Percentiles rank a stretch among this genome's conserved stretches.
phyloP scores from a whole-genome alignment of 768 basidiomycete genomes.

The Kondoa subrosea region DNA sequence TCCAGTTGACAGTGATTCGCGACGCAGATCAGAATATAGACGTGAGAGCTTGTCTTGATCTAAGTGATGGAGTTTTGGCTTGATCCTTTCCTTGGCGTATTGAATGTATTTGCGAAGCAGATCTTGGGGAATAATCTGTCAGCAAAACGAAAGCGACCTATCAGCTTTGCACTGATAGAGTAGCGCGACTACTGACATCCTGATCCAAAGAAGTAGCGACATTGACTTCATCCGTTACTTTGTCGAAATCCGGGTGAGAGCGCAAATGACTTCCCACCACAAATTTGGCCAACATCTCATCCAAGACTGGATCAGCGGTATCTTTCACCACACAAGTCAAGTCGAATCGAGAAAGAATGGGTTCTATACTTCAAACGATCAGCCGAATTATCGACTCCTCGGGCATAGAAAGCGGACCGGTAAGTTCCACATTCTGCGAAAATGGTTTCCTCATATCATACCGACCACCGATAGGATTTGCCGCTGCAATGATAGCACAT shows the following conservation, averaged over 20 bases:
- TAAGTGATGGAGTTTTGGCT: slow-evolving; percentile 81
- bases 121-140: slow-evolving; percentile 88
- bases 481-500: slow-evolving; percentile 92
- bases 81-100: slow-evolving; percentile 85
- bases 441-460: slow-evolving; percentile 98
- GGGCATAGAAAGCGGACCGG: slow-evolving; percentile 29
- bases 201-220: slow-evolving; percentile 55
- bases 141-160: neutral
- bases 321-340: slow-evolving; percentile 97
- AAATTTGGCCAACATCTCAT: slow-evolving; percentile 87
- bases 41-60: slow-evolving; percentile 87
- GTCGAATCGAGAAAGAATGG: slow-evolving; percentile 94
- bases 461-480: slow-evolving; percentile 88
- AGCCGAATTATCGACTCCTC: neutral
- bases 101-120: slow-evolving; percentile 94
- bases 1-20: slow-evolving; percentile 92
- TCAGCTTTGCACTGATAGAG: neutral
- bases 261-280: slow-evolving; percentile 94
- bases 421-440: slow-evolving; percentile 94
- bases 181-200: slow-evolving; percentile 21
- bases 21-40: slow-evolving; percentile 86
- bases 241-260: slow-evolving; percentile 72
- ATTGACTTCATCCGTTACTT: slow-evolving; percentile 72
- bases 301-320: slow-evolving; percentile 86
- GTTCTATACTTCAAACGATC: slow-evolving; percentile 39